Evolutionary conservation across 202 grass and related monocot genomes (phyloP), one percentile per base, ranked within the genome.

Genomic region (Cymbopogon flexuosus): DNA sequence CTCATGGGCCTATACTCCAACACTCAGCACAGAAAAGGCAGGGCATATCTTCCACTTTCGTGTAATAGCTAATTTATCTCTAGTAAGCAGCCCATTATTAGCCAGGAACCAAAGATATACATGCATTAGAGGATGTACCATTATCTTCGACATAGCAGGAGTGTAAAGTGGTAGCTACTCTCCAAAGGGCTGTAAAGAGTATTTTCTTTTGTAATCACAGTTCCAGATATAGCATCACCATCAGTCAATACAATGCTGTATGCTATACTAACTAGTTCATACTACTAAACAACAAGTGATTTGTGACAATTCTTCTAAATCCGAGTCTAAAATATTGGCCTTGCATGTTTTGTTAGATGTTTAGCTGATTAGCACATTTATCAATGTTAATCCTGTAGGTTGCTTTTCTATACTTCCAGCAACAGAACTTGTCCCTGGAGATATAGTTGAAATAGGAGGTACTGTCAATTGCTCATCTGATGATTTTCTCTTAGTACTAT

Each of bases 381-480:
- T 65, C 59, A 64, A 68, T 92, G 70, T 77, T 83, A 67, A 86
- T 72, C 83, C 65, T 85, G 59, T 80, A 98, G 96, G 96, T 77
- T 95, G 92, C 70, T 98, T 98, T 91, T 89, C 92, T 65, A 98
- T 98, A 93, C 65, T 98, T 83, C 96, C 92, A 83, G 96, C 92
- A 79, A 91, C 92, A 0, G 96, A 98, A 80, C 96, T 98, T 83
- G 92, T 98, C 51, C 96, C 96, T 86, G 96, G 96, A 83, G 96
- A 98, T 90, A 98, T 98, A 91, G 90, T 98, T 85, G 96, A 98
- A 98, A 90, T 98, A 75, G 96, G 88, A 93, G 96, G 96, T 98
- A 93, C 60, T 52, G 27, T 80, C 49, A 62, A 71, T 60, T 84
- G 37, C 30, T 45, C 51, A 82, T 82, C 1, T 30, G 21, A 35